These are phyloP conservation scores for Rhodotorula taiwanensis DNA, from an alignment of 768 basidiomycete genomes.

Conservation along the genomic window DNA sequence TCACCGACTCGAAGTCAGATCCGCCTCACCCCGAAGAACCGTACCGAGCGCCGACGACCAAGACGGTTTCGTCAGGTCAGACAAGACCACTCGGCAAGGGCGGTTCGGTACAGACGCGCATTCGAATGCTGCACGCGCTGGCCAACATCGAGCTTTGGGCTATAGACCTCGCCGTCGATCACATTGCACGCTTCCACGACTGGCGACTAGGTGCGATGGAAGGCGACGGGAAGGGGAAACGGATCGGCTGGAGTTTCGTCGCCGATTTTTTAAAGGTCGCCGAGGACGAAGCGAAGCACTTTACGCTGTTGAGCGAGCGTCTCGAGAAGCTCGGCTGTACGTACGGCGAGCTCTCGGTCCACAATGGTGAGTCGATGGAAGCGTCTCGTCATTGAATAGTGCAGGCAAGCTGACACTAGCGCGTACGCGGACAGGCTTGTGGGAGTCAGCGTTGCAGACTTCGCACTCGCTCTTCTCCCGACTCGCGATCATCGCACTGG, in stretches of 20 bases:
- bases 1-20: slow-evolving; percentile 48
- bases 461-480: slow-evolving; percentile 61
- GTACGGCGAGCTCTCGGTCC: slow-evolving; percentile 65
- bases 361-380: slow-evolving; percentile 44
- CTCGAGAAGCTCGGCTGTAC: slow-evolving; percentile 54
- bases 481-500: slow-evolving; percentile 75
- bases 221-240: slow-evolving; percentile 43
- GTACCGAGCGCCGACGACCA: slow-evolving; percentile 54
- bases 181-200: slow-evolving; percentile 67
- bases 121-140: slow-evolving; percentile 70
- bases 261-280: slow-evolving; percentile 77
- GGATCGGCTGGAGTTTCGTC: slow-evolving; percentile 66
- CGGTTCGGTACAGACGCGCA: slow-evolving; percentile 54
- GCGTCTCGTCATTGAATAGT: no score
- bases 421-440: slow-evolving; percentile 49
- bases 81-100: slow-evolving; percentile 53
- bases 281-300: slow-evolving; percentile 67
- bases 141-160: slow-evolving; percentile 88
- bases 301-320: slow-evolving; percentile 61
- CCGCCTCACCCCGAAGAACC: slow-evolving; percentile 60
- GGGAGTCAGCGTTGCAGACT: slow-evolving; percentile 69
- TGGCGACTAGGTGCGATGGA: slow-evolving; percentile 40
- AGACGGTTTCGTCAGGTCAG: slow-evolving; percentile 58
- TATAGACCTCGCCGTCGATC: slow-evolving; percentile 55
- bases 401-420: no score